These are phyloP conservation scores for Carallia pectinifolia DNA, from an alignment of 345 rosid species.

Conservation along the genomic window DNA sequence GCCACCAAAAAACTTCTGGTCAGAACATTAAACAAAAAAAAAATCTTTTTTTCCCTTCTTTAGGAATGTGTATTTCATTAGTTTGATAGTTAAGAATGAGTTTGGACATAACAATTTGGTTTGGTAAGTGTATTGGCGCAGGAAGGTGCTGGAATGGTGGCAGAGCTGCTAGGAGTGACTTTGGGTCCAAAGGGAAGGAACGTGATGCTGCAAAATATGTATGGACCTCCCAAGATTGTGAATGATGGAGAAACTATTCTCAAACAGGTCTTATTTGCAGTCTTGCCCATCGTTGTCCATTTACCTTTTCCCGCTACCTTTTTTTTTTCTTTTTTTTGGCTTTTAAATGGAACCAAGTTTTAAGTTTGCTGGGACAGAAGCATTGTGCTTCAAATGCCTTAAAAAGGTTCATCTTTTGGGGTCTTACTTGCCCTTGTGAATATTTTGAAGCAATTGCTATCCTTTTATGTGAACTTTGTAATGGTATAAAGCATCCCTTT, in stretches of 20 bases:
- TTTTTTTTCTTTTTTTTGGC: neutral
- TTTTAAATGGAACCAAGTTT: neutral
- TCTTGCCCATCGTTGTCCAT: neutral
- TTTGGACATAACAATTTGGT: neutral
- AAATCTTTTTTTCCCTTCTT: neutral
- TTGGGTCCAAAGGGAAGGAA: slow-evolving; percentile 96
- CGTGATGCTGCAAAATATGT: slow-evolving; percentile 85
- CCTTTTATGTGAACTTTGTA: neutral
- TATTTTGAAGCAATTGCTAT: no score
- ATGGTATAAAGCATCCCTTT: neutral
- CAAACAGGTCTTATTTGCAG: slow-evolving; percentile 49
- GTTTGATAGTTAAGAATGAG: no score
- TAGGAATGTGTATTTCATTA: no score
- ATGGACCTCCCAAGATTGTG: slow-evolving; percentile 92
- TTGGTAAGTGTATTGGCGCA: slow-evolving; percentile 25
- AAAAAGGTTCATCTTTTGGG: neutral
- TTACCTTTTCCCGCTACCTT: neutral
- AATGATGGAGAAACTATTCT: slow-evolving; percentile 97
- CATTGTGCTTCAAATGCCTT: neutral
- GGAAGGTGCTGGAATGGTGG: slow-evolving; percentile 84
- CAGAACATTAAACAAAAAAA: neutral
- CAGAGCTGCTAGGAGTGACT: slow-evolving; percentile 83
- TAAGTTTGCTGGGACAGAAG: neutral
- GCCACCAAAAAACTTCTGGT: slow-evolving; percentile 86
- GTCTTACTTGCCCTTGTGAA: neutral